These are phyloP conservation scores for Chaetomiaceae sp. DNA, from an alignment of 2,329 filamentous ascomycete genomes.

Conservation along the genomic window DNA sequence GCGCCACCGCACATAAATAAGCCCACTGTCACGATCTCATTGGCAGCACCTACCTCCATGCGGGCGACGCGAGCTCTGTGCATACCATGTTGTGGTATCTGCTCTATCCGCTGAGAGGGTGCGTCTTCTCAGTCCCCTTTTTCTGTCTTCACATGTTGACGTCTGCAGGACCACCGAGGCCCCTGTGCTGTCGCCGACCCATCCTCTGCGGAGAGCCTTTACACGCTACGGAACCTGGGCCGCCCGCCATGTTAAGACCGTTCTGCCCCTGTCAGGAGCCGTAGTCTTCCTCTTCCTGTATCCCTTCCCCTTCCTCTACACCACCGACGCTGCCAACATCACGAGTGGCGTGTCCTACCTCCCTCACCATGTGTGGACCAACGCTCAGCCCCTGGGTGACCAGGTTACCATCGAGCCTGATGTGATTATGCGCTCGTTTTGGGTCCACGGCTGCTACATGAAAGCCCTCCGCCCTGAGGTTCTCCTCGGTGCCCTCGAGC, in stretches of 20 bases:
- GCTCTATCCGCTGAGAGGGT: conserved; percentile 71
- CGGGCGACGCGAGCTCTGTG: background rate
- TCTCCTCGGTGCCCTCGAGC: conserved; percentile 57
- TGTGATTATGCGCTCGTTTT: conserved; percentile 75
- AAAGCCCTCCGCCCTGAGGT: conserved; percentile 61
- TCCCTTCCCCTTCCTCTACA: conserved; percentile 69
- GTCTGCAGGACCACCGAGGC: conserved; percentile 63
- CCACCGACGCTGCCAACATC: conserved; percentile 64
- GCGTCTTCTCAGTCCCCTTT: conserved; percentile 32
- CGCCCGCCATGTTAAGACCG: conserved; percentile 66
- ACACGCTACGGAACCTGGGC: conserved; percentile 64
- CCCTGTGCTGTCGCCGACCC: conserved; percentile 55
- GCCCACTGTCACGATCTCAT: too few relatives aligned
- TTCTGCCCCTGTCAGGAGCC: conserved; percentile 67
- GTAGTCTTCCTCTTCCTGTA: conserved; percentile 66
- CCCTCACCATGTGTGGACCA: conserved; percentile 77
- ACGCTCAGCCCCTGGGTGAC: conserved; percentile 57
- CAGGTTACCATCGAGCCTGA: conserved; percentile 50
- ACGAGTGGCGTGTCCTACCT: conserved; percentile 65
- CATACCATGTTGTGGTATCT: conserved; percentile 70
- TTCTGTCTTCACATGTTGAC: conserved; percentile 15
- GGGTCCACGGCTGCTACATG: conserved; percentile 79
- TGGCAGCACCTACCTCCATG: background rate
- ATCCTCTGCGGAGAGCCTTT: conserved; percentile 60
- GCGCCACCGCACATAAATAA: too few relatives aligned